Evolutionary conservation across 257 asterid genomes (phyloP).

Genomic region (Solanum okadae): DNA sequence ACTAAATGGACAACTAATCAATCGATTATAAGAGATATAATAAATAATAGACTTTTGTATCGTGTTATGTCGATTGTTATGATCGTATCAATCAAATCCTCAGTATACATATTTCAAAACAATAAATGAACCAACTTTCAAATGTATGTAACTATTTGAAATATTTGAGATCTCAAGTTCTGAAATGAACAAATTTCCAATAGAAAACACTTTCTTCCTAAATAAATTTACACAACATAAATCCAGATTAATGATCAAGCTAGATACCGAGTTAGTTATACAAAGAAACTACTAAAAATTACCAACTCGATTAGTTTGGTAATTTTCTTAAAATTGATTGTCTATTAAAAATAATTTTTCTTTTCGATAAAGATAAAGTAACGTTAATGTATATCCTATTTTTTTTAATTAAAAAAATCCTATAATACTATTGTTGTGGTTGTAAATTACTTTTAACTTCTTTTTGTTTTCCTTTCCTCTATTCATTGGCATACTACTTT

Average conservation of each 20-base stretch:
- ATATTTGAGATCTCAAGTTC: neutral
- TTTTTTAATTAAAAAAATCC: too few relatives aligned
- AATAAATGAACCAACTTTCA: neutral
- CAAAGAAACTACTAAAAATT: neutral
- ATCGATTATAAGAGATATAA: neutral
- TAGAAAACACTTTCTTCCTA: neutral
- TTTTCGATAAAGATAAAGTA: neutral
- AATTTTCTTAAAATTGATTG: neutral
- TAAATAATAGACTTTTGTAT: neutral
- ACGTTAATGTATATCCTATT: fast-evolving
- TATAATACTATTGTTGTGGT: too few relatives aligned
- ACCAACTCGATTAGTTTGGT: neutral
- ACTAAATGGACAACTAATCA: too few relatives aligned
- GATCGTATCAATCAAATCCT: neutral
- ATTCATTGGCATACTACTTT: neutral
- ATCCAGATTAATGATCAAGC: neutral
- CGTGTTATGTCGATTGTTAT: neutral
- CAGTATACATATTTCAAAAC: too few relatives aligned
- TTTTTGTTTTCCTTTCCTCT: neutral
- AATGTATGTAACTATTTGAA: neutral
- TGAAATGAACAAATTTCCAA: neutral
- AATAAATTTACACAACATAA: neutral
- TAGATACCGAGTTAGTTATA: neutral
- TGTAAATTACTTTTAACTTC: neutral
- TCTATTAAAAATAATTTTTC: neutral